Base-by-base conservation (phyloP, 306 rosid genomes). In the Sechiopsis laciniata region DNA sequence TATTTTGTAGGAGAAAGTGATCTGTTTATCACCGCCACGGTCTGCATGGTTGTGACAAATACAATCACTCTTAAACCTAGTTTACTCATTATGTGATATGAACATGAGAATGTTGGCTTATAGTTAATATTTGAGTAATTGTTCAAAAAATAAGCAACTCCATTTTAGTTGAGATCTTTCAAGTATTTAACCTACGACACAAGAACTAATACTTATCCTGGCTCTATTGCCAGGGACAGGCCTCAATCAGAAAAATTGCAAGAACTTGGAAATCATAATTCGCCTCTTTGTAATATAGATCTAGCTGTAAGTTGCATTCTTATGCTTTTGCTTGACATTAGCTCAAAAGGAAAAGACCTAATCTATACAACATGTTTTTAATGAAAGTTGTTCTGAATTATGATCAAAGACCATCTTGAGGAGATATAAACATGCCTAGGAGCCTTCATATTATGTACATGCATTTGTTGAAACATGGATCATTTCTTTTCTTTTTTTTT, bases 211-310 rank as follows among this genome's bases (percentile, higher is more conserved):
- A 29, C 70, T 60, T 78, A 42, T 80, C 54, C 32, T 74, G 24
- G 6, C 45, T 74, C 67, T 50, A 53, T 50, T 63, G 24, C 75
- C 95, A 95, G 99, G 86, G 88, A 88, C 76, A 88, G 81, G 83
- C 80, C 87, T 80, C 90, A 89, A 61, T 81, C 79, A 75, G 99
- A 95, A 76, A 85, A 81, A 82, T 74, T 59, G 53, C 95, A 89
- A 78, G 75, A 86, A 55, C 84, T 95, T 82, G 92, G 88, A 76
- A 80, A 76, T 82, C 94, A 75, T 80, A 87, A 82, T 72, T 91
- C 97, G 19, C 95, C 91, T 13, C 77, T 89, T 53, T 52, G 87
- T 78, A 78, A 70, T 73, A 75, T 91, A 72, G 96, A 95, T 87
- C 83, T 95, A 79, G 82, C 78, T 82, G 99, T 91, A 82, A 83